Evolutionary conservation across 148 eudicot genomes (phyloP).

Genomic region (Vaccinium darrowii): DNA sequence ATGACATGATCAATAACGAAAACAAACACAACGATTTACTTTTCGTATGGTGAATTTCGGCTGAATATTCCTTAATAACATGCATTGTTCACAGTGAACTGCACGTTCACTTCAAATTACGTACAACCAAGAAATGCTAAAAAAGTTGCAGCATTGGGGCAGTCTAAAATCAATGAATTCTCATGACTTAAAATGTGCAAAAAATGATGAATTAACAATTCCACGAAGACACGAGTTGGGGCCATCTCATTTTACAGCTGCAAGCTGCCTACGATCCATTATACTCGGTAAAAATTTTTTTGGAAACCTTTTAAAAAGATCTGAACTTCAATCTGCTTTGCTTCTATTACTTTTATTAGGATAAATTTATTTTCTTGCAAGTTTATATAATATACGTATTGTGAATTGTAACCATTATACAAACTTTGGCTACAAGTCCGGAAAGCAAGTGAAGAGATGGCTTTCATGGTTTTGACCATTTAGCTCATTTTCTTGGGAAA

Average conservation of each 20-base stretch:
- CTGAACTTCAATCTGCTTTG: neutral
- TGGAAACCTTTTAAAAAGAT: neutral
- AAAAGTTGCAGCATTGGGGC: neutral
- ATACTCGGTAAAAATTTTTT: neutral
- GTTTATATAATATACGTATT: neutral
- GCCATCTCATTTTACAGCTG: neutral
- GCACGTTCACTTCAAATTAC: neutral
- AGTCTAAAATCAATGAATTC: neutral
- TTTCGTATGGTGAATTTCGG: no score
- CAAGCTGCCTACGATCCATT: neutral
- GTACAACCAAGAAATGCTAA: neutral
- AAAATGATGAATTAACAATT: neutral
- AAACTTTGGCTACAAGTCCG: constrained; percentile 38
- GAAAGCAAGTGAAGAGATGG: constrained; percentile 45
- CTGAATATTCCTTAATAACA: no score
- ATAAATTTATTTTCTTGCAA: neutral
- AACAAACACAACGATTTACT: no score
- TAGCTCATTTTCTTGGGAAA: constrained; percentile 32
- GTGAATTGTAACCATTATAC: neutral
- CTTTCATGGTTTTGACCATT: constrained; percentile 36
- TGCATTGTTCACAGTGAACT: neutral
- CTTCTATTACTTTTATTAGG: neutral
- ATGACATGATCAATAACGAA: no score
- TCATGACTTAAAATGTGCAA: neutral
- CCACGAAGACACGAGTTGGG: neutral